Conservation (phyloP, 192 early-diverging fungal genomes). For the Thamnidium elegans region DNA sequence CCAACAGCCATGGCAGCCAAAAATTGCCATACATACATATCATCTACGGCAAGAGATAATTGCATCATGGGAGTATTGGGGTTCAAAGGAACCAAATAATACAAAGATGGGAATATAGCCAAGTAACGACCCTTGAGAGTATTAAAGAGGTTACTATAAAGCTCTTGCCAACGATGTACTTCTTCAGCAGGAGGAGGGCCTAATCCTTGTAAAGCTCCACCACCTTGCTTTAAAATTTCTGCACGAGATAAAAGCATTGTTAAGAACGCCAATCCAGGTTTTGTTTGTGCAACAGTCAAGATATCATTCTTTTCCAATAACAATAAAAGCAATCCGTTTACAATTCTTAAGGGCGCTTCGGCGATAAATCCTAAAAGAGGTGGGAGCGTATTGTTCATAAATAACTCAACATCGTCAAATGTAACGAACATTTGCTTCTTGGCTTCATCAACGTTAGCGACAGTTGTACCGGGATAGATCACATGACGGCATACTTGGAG, state of each 20-base stretch:
- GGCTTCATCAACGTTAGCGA: slow-evolving; percentile 26
- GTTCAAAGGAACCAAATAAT: slow-evolving; percentile 38
- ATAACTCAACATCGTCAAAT: slow-evolving; percentile 76
- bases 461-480: slow-evolving; percentile 40
- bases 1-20: slow-evolving; percentile 93
- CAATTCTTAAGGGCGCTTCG: slow-evolving; percentile 79
- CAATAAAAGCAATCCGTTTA: slow-evolving; percentile 76
- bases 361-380: slow-evolving; percentile 74
- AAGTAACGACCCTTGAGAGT: slow-evolving; percentile 73
- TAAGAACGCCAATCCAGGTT: slow-evolving; percentile 84
- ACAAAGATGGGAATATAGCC: slow-evolving; percentile 66
- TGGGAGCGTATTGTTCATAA: slow-evolving; percentile 88
- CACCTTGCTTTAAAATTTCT: slow-evolving; percentile 81
- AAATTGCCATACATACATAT: slow-evolving; percentile 97
- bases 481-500: slow-evolving; percentile 63
- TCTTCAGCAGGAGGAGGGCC: slow-evolving; percentile 43
- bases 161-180: slow-evolving; percentile 67
- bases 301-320: slow-evolving; percentile 91
- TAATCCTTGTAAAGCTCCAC: slow-evolving; percentile 47
- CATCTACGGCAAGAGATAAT: slow-evolving; percentile 54
- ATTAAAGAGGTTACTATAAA: slow-evolving; percentile 82
- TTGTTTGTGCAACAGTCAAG: slow-evolving; percentile 78
- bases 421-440: slow-evolving; percentile 30
- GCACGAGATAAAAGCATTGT: slow-evolving; percentile 88
- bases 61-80: slow-evolving; percentile 30